phyloP scores from a whole-genome alignment of 495 filamentous ascomycete genomes.

The Aspergillus campestris region DNA sequence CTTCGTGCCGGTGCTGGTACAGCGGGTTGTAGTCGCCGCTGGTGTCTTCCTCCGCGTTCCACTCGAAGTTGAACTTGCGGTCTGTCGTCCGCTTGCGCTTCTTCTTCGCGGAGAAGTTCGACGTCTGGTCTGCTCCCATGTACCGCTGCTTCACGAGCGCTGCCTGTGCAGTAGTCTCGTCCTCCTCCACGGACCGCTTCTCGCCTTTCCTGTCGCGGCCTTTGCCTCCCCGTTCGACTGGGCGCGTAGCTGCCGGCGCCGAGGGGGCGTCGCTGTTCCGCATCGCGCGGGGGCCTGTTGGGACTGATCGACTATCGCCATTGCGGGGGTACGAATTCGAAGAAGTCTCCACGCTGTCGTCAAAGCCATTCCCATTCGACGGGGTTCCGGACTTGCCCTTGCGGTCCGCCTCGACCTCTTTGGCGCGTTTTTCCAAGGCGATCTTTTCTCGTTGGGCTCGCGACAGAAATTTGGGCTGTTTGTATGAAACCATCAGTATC shows the following conservation, averaged over 20 bases:
- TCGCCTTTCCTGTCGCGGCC: constrained; percentile 31
- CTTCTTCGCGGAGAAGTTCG: constrained; percentile 92
- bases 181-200: constrained; percentile 39
- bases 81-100: constrained; percentile 89
- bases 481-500: constrained; percentile 13
- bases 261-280: constrained; percentile 47
- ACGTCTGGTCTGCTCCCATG: constrained; percentile 84
- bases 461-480: constrained; percentile 81
- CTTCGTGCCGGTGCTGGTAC: constrained; percentile 65
- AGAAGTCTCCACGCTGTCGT: constrained; percentile 14
- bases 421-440: constrained; percentile 73
- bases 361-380: constrained; percentile 31
- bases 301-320: constrained; percentile 36
- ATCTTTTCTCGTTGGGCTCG: constrained; percentile 83
- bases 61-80: constrained; percentile 99
- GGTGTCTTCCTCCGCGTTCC: constrained; percentile 95
- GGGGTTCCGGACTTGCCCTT: constrained; percentile 22
- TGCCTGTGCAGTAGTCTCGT: constrained; percentile 59
- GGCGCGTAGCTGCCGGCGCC: constrained; percentile 47
- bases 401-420: constrained; percentile 69
- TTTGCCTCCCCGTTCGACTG: constrained; percentile 6
- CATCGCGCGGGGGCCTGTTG: constrained; percentile 75
- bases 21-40: constrained; percentile 83
- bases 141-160: constrained; percentile 74
- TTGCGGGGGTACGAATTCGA: constrained; percentile 13